These are phyloP conservation scores for Cenchrus fungigraminus DNA, from an alignment of 176 grass and related monocot species.

Conservation along the genomic window DNA sequence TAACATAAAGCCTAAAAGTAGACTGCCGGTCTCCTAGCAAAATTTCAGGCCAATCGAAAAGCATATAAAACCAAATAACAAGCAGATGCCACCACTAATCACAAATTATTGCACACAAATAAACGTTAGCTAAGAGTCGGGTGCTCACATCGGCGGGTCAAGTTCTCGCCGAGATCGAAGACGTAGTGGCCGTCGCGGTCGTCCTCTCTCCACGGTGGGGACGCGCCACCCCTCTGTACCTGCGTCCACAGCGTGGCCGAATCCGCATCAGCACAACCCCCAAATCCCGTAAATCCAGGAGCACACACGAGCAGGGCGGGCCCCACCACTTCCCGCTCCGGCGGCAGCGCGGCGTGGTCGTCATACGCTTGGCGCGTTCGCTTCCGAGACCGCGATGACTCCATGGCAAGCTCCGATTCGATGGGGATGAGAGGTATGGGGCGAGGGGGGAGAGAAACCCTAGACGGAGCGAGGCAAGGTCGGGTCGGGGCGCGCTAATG, in stretches of 20 bases:
- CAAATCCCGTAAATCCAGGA: constrained; percentile 4
- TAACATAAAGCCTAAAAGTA: background rate
- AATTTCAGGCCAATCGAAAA: background rate
- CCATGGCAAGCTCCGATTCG: constrained; percentile 60
- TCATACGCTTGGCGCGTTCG: constrained; percentile 59
- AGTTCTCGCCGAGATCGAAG: constrained; percentile 94
- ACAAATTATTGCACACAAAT: background rate
- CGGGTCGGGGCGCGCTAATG: constrained; percentile 11
- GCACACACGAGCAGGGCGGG: constrained; percentile 7
- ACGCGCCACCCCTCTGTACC: constrained; percentile 61
- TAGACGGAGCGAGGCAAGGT: background rate
- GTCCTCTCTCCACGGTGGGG: constrained; percentile 80
- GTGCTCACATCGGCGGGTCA: constrained; percentile 83
- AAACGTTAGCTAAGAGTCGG: background rate
- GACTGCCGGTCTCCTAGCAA: background rate
- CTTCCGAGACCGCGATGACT: constrained; percentile 66
- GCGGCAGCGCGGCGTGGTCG: constrained; percentile 38
- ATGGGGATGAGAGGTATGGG: background rate
- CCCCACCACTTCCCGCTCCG: constrained; percentile 62
- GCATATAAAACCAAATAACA: background rate
- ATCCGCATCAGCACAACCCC: constrained; percentile 27
- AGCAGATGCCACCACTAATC: background rate
- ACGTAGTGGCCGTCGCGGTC: constrained; percentile 91
- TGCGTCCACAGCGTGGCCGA: constrained; percentile 37
- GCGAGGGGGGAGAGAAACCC: constrained; percentile 30